A percentile compares a stretch with the other conserved stretches of the same genome.
phyloP scores from a whole-genome alignment of 139 green algal species.

The Dunaliella primolecta region DNA sequence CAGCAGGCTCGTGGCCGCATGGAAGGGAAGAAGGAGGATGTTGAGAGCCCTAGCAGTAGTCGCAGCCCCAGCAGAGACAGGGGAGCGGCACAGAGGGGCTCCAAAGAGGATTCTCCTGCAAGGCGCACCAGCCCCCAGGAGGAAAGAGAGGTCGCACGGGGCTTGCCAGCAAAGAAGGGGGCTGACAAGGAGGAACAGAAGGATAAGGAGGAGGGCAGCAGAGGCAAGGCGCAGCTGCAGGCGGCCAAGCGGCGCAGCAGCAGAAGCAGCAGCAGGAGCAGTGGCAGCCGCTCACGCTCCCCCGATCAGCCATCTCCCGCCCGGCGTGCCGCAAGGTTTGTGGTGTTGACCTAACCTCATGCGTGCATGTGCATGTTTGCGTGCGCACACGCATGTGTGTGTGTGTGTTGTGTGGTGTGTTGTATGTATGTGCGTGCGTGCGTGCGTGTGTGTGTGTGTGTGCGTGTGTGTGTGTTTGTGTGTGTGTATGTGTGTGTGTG shows the following conservation, averaged over 20 bases:
- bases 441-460: conserved; percentile 4
- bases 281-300: neutral
- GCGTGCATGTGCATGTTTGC: neutral
- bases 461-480: neutral
- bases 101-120: too few relatives aligned
- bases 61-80: neutral
- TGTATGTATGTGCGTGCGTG: conserved; percentile 4
- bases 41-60: neutral
- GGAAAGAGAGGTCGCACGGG: too few relatives aligned
- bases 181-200: too few relatives aligned
- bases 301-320: neutral
- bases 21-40: neutral
- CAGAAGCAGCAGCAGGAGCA: neutral
- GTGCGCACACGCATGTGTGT: neutral
- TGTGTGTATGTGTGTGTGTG: conserved; percentile 7
- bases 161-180: too few relatives aligned
- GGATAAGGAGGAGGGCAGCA: neutral
- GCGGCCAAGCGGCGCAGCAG: neutral
- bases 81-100: too few relatives aligned
- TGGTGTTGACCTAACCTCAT: too few relatives aligned
- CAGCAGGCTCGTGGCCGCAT: too few relatives aligned
- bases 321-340: neutral
- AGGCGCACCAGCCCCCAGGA: too few relatives aligned
- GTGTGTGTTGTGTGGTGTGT: neutral
- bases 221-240: neutral